These are phyloP conservation scores for Daldinia eschscholtzii DNA, from an alignment of 2,329 filamentous ascomycete species.

Conservation along the genomic window DNA sequence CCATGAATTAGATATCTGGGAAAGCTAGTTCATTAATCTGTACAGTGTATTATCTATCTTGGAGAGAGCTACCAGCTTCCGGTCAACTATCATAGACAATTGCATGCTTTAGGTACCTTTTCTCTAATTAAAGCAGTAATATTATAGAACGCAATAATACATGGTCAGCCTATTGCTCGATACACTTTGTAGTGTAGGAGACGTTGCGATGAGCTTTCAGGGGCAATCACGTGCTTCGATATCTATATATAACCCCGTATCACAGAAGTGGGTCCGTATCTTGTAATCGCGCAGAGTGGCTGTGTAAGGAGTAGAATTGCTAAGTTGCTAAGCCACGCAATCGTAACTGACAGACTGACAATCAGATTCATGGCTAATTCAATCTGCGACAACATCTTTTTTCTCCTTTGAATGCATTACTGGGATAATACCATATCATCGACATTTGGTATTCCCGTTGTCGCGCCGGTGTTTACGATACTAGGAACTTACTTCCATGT, in stretches of 20 bases:
- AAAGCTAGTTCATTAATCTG: too few species aligned
- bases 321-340: slow-evolving; percentile 37
- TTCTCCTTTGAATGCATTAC: slow-evolving; percentile 8
- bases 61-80: too few species aligned
- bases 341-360: neutral
- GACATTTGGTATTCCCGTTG: slow-evolving; percentile 10
- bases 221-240: neutral
- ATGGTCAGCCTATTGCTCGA: too few species aligned
- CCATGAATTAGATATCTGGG: too few species aligned
- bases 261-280: neutral
- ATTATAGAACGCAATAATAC: too few species aligned
- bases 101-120: too few species aligned
- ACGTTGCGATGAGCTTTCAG: neutral
- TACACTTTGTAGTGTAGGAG: too few species aligned
- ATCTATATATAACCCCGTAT: neutral
- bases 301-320: slow-evolving; percentile 17
- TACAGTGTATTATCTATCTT: too few species aligned
- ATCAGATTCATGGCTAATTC: slow-evolving; percentile 27
- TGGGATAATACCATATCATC: slow-evolving; percentile 20
- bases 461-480: slow-evolving; percentile 12
- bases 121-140: too few species aligned
- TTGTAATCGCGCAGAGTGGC: slow-evolving; percentile 35
- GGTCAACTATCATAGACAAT: neutral
- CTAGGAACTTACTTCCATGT: slow-evolving; percentile 9
- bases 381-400: slow-evolving; percentile 23